Percentiles rank a stretch among this genome's conserved stretches.
Conservation (phyloP, 1,284 basidiomycete genomes). For the Trichosporon inkin region DNA sequence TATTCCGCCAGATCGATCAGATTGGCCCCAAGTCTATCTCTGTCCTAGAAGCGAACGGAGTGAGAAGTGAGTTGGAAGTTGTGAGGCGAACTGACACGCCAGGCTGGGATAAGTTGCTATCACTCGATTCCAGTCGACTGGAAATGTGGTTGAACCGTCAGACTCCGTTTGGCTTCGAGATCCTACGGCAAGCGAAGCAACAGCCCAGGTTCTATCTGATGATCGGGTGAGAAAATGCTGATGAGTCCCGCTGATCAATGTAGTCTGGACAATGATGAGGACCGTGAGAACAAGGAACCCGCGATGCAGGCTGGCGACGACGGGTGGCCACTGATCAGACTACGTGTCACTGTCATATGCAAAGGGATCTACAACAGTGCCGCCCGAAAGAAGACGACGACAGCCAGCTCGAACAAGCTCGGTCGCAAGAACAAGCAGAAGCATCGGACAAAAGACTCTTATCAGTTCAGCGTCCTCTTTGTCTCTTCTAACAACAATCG, state of each 20-base stretch:
- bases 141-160: slow-evolving; percentile 31
- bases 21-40: slow-evolving; percentile 43
- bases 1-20: slow-evolving; percentile 43
- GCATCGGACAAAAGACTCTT: neutral
- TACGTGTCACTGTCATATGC: slow-evolving; percentile 12
- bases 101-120: slow-evolving; percentile 30
- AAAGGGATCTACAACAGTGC: slow-evolving; percentile 6
- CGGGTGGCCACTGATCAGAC: slow-evolving; percentile 13
- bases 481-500: slow-evolving; percentile 21
- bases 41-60: slow-evolving; percentile 24
- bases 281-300: neutral
- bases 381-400: slow-evolving; percentile 3
- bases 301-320: slow-evolving; percentile 4
- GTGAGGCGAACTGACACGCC: slow-evolving; percentile 1
- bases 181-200: slow-evolving; percentile 17
- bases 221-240: neutral
- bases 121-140: slow-evolving; percentile 22
- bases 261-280: slow-evolving; percentile 3
- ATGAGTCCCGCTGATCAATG: neutral
- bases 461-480: slow-evolving; percentile 24
- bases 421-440: neutral
- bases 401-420: neutral
- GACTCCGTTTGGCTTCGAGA: slow-evolving; percentile 25
- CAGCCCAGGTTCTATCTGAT: slow-evolving; percentile 22
- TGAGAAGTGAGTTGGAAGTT: slow-evolving; percentile 25